phyloP scores from a whole-genome alignment of 2,329 filamentous ascomycete species.

The Diaporthe australafricana region DNA sequence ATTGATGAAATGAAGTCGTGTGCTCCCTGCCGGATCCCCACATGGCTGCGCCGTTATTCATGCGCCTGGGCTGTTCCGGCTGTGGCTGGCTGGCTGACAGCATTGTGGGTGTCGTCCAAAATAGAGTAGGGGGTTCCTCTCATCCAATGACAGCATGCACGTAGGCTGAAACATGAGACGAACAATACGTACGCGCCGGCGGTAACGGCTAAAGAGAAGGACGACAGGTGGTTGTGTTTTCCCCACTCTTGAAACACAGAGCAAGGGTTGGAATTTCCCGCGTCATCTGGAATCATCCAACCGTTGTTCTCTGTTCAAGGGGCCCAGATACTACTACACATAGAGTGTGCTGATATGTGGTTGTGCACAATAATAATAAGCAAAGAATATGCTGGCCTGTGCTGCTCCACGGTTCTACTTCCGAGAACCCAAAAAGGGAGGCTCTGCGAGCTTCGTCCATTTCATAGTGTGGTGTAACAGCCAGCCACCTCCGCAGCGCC shows the following conservation, averaged over 20 bases:
- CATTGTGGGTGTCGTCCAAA: slow-evolving; percentile 7
- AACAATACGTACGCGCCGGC: slow-evolving; percentile 28
- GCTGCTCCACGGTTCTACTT: background rate
- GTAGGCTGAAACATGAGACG: slow-evolving; percentile 29
- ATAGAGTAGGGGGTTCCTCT: slow-evolving; percentile 9
- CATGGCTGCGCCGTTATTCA: slow-evolving; percentile 18
- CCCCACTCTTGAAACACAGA: slow-evolving; percentile 25
- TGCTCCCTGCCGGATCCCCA: background rate
- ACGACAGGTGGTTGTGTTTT: background rate
- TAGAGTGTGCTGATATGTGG: too few species aligned
- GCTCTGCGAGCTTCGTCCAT: background rate
- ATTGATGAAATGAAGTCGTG: slow-evolving; percentile 21
- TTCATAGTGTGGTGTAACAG: too few species aligned
- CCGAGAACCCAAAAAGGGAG: background rate
- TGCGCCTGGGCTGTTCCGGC: background rate
- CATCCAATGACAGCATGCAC: background rate
- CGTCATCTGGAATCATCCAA: slow-evolving; percentile 2
- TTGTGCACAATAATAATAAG: too few species aligned
- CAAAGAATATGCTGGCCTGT: too few species aligned
- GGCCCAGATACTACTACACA: too few species aligned
- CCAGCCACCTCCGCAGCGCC: slow-evolving; percentile 10
- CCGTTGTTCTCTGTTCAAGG: background rate
- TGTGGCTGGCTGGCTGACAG: background rate
- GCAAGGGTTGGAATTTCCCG: background rate
- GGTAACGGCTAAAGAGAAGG: slow-evolving; percentile 3